Conservation (phyloP, 371 early-diverging fungal species). For the Mortierella sp. region DNA sequence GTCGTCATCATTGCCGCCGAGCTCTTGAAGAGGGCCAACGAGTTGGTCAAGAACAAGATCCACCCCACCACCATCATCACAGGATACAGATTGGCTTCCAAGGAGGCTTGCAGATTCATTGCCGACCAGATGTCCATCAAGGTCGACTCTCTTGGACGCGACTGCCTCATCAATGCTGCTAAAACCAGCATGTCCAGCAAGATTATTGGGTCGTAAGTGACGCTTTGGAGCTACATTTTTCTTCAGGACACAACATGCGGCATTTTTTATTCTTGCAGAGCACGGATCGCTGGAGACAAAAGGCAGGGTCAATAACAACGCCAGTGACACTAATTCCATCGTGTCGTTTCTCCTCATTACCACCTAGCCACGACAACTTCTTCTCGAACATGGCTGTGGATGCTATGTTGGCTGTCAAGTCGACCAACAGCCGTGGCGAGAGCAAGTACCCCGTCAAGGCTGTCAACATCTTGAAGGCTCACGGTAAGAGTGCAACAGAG, state of each 20-base stretch:
- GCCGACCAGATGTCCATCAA: constrained; percentile 95
- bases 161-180: constrained; percentile 96
- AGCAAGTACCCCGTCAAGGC: constrained; percentile 97
- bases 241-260: background rate
- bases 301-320: background rate
- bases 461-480: constrained; percentile 99
- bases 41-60: constrained; percentile 98
- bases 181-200: constrained; percentile 99
- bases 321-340: background rate
- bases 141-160: constrained; percentile 95
- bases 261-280: background rate
- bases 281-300: background rate
- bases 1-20: constrained; percentile 99
- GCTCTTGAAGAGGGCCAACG: constrained; percentile 97
- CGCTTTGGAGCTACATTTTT: background rate
- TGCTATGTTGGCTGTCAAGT: constrained; percentile 95
- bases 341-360: background rate
- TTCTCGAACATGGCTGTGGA: constrained; percentile 98
- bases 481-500: constrained; percentile 97
- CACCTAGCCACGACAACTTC: constrained; percentile 89
- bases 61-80: constrained; percentile 99
- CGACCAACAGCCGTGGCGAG: constrained; percentile 88
- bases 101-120: constrained; percentile 99
- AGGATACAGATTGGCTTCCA: constrained; percentile 98
- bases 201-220: constrained; percentile 87